Conservation (phyloP, 208 protist species). For the Strigomonas galati region DNA sequence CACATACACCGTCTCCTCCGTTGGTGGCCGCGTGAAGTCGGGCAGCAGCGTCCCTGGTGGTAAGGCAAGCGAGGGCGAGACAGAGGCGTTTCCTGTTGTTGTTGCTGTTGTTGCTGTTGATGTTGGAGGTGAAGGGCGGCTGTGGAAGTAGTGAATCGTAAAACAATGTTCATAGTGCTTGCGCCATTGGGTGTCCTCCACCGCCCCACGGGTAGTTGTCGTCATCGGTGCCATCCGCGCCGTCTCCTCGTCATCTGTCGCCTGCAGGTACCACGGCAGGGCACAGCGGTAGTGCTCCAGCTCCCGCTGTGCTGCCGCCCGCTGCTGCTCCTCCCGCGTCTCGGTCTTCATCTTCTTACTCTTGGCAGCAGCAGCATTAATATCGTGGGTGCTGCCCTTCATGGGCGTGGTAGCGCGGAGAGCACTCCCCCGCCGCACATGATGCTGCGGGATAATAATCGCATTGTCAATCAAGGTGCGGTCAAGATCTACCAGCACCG, state of each 20-base stretch:
- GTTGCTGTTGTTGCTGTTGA: not conserved
- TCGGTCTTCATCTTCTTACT: not conserved
- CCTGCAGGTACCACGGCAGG: not conserved
- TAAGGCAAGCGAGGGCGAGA: not conserved
- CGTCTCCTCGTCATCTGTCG: not conserved
- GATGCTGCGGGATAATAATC: constrained; percentile 21
- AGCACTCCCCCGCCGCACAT: not conserved
- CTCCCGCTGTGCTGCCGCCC: not conserved
- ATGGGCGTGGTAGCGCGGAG: too few relatives aligned
- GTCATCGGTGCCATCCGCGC: not conserved
- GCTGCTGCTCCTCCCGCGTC: not conserved
- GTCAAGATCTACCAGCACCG: constrained; percentile 80
- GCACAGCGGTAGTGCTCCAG: not conserved
- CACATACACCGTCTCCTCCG: constrained; percentile 59
- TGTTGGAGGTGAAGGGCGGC: too few relatives aligned
- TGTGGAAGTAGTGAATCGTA: not conserved
- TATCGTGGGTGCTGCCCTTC: not conserved
- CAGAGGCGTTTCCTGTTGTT: not conserved
- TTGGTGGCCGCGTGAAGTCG: not conserved
- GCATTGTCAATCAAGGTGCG: constrained; percentile 83
- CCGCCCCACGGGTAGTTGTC: not conserved
- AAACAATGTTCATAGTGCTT: not conserved
- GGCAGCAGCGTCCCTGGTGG: not conserved
- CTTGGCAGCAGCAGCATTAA: not conserved
- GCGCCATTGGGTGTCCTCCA: not conserved